Evolutionary conservation across 1,284 basidiomycete species (phyloP), one percentile per base, ranked within the genome.

Genomic region (Trichosporon asahii): DNA sequence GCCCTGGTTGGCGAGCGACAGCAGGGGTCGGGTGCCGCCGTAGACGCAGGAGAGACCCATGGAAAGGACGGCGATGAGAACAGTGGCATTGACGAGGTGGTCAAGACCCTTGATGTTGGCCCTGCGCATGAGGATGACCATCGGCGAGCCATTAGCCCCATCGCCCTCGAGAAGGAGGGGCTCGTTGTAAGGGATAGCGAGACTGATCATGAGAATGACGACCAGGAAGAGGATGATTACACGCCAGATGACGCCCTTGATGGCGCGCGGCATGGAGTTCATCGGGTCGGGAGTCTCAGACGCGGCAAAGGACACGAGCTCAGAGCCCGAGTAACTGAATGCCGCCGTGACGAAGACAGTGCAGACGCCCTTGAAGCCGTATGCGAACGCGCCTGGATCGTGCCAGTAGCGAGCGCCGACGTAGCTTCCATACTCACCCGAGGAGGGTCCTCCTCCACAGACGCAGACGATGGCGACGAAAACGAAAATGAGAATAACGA

Each of bases 281-380:
- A 69, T 67, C 12, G 71, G 71, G 66, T 89, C 71, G 23, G 67
- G 68, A 1, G 71, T 72, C 64, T 69, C 66, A 6, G 46, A 60
- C 2, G 68, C 68, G 14, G 93, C 87, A 82, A 94, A 89, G 44
- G 92, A 93, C 55, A 95, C 91, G 73, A 95, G 91, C 81, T 95
- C 94, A 9, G 92, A 93, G 65, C 89, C 57, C 21, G 46, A 57
- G 63, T 65, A 94, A 6, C 89, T 90, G 85, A 94, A 95, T 1
- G 91, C 91, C 6, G 92, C 92, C 18, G 76, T 78, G 25, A 70
- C 70, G 57, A 73, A 73, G 14, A 74, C 73, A 1, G 77, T 71
- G 70, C 82, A 83, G 37, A 84, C 80, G 65, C 84, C 85, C 71
- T 84, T 84, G 84, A 85, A 85, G 1, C 85, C 85, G 71, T 85